Conservation (phyloP, 306 rosid species). For the Prunus padus region DNA sequence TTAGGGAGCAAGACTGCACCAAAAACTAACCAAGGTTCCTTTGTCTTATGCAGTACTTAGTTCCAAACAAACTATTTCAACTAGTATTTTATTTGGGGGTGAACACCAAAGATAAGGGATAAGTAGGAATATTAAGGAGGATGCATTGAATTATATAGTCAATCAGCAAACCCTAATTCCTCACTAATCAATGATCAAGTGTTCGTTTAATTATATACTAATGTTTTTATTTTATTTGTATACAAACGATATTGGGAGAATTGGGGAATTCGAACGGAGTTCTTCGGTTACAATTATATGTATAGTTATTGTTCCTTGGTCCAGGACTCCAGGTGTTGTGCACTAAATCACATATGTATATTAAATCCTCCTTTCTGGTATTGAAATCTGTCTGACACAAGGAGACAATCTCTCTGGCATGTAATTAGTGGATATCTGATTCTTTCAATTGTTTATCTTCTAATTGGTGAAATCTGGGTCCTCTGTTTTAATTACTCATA, state of each 20-base stretch:
- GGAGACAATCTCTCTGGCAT: conserved; percentile 66
- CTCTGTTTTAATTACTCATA: background rate
- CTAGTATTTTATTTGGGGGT: background rate
- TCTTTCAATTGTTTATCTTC: conserved; percentile 32
- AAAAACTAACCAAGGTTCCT: conserved; percentile 36
- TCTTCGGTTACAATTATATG: too few relatives aligned
- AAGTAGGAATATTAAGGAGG: conserved; percentile 12
- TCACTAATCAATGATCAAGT: too few relatives aligned
- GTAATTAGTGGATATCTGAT: conserved; percentile 37
- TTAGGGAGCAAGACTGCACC: conserved; percentile 53
- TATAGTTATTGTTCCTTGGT: background rate
- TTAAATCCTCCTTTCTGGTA: conserved; percentile 27
- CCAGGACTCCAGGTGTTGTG: conserved; percentile 1
- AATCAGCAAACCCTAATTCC: conserved; percentile 11
- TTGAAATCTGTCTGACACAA: conserved; percentile 51
- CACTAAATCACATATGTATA: background rate
- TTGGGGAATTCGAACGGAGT: too few relatives aligned
- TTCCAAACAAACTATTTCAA: conserved; percentile 9
- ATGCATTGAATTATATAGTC: conserved; percentile 18
- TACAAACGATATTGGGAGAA: too few relatives aligned
- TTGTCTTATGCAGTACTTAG: conserved; percentile 41
- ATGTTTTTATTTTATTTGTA: too few relatives aligned
- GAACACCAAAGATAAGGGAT: conserved; percentile 25
- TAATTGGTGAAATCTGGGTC: background rate
- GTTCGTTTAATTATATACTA: too few relatives aligned